A percentile compares a stretch with the other conserved stretches of the same genome.
Evolutionary conservation across 1,284 basidiomycete genomes (phyloP).

Genomic region (Quambalaria eucalypti): DNA sequence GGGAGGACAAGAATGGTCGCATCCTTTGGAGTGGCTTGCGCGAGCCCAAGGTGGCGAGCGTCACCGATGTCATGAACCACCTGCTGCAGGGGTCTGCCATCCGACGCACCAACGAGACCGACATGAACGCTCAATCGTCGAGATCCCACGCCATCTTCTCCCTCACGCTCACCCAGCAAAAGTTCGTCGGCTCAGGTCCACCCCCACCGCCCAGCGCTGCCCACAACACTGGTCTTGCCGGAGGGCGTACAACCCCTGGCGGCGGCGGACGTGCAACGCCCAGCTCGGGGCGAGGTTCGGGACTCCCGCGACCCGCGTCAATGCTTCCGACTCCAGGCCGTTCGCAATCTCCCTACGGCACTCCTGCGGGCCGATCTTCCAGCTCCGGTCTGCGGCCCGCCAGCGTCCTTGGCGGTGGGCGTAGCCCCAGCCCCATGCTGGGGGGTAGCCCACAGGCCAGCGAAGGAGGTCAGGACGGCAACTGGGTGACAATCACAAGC

Average conservation of each 20-base stretch:
- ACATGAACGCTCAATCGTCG: constrained; percentile 97
- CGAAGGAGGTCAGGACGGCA: constrained; percentile 15
- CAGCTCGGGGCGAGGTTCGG: constrained; percentile 8
- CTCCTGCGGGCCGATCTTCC: not conserved
- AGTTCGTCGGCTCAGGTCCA: constrained; percentile 25
- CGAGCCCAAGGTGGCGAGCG: constrained; percentile 74
- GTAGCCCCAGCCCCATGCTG: not conserved
- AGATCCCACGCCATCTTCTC: constrained; percentile 98
- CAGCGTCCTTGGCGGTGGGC: constrained; percentile 10
- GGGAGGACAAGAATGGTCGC: constrained; percentile 89
- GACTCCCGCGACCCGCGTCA: constrained; percentile 12
- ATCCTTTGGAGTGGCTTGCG: constrained; percentile 94
- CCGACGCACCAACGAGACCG: constrained; percentile 88
- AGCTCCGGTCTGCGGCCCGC: constrained; percentile 16
- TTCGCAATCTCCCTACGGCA: not conserved
- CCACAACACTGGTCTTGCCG: not conserved
- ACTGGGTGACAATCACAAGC: constrained; percentile 66
- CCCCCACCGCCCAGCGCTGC: constrained; percentile 15
- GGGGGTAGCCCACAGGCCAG: not conserved
- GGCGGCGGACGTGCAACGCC: constrained; percentile 7
- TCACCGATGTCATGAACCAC: constrained; percentile 81
- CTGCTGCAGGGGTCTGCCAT: constrained; percentile 73
- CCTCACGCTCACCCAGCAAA: constrained; percentile 65
- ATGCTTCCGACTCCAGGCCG: constrained; percentile 5
- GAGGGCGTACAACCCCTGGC: constrained; percentile 11